These are phyloP conservation scores for Phaeosphaeria sp. DNA, from an alignment of 2,329 filamentous ascomycete genomes.

Conservation along the genomic window DNA sequence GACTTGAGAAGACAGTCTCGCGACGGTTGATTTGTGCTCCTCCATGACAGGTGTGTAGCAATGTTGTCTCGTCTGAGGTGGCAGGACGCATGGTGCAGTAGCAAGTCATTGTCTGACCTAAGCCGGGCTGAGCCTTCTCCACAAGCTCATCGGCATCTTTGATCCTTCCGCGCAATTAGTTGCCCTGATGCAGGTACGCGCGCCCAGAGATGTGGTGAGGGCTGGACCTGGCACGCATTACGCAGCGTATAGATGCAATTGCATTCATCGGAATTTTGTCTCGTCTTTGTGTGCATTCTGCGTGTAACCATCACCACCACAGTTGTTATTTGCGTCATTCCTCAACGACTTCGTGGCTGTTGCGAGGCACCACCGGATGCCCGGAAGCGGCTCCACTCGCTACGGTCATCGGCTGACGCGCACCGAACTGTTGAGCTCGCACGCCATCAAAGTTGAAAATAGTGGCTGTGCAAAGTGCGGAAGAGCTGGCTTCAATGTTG, in stretches of 20 bases:
- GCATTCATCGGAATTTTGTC: not conserved
- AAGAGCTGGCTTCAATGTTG: not conserved
- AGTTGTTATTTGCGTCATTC: not conserved
- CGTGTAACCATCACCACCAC: not conserved
- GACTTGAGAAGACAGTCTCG: constrained; percentile 43
- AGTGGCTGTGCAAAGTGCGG: not conserved
- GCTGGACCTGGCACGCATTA: not conserved
- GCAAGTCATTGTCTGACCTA: constrained; percentile 18
- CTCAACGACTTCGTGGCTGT: constrained; percentile 2
- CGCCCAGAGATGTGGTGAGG: not conserved
- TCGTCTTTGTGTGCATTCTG: not conserved
- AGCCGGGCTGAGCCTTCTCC: constrained; percentile 34
- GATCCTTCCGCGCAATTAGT: constrained; percentile 15
- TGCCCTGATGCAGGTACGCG: constrained; percentile 2
- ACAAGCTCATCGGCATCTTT: constrained; percentile 14
- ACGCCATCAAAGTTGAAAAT: not conserved
- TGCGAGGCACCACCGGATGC: constrained; percentile 20
- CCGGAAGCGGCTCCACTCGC: constrained; percentile 29
- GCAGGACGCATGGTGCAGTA: constrained; percentile 9
- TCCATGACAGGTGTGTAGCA: constrained; percentile 27
- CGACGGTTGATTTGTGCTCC: constrained; percentile 32
- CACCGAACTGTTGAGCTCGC: constrained; percentile 2
- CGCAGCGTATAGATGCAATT: not conserved
- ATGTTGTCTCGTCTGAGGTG: constrained; percentile 1
- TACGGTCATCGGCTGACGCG: constrained; percentile 23